Evolutionary conservation across 768 basidiomycete species (phyloP).

Genomic region (Russula sp.): DNA sequence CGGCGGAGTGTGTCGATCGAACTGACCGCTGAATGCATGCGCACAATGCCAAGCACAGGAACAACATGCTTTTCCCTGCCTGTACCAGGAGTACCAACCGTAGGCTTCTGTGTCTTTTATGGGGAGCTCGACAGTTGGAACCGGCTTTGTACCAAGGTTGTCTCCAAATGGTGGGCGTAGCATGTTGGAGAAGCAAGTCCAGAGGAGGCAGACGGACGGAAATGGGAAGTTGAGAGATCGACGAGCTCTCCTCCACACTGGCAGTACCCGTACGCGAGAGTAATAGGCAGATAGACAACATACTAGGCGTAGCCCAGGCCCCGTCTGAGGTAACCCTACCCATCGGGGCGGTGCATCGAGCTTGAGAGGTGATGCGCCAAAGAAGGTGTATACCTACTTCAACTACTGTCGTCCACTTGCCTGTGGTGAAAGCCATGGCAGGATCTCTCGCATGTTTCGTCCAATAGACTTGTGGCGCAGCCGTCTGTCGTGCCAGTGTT

Average conservation of each 20-base stretch:
- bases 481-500: neutral
- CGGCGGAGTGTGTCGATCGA: constrained; percentile 54
- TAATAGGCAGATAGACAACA: neutral
- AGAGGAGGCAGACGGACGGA: too few species aligned
- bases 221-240: too few species aligned
- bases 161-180: too few species aligned
- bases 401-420: constrained; percentile 57
- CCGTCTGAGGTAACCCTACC: constrained; percentile 64
- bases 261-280: too few species aligned
- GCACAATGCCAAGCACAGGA: constrained; percentile 59
- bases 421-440: constrained; percentile 57
- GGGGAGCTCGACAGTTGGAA: constrained; percentile 71
- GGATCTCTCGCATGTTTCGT: constrained; percentile 39
- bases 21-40: constrained; percentile 55
- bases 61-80: constrained; percentile 70
- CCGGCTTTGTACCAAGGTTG: neutral
- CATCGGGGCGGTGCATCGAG: constrained; percentile 52
- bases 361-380: constrained; percentile 8
- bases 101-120: constrained; percentile 51
- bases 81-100: constrained; percentile 46
- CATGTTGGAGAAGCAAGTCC: too few species aligned
- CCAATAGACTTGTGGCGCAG: neutral
- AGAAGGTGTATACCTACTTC: constrained; percentile 38
- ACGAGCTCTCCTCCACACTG: too few species aligned
- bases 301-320: neutral